Conservation (phyloP, 768 basidiomycete genomes). For the Kwoniella botswanensis region DNA sequence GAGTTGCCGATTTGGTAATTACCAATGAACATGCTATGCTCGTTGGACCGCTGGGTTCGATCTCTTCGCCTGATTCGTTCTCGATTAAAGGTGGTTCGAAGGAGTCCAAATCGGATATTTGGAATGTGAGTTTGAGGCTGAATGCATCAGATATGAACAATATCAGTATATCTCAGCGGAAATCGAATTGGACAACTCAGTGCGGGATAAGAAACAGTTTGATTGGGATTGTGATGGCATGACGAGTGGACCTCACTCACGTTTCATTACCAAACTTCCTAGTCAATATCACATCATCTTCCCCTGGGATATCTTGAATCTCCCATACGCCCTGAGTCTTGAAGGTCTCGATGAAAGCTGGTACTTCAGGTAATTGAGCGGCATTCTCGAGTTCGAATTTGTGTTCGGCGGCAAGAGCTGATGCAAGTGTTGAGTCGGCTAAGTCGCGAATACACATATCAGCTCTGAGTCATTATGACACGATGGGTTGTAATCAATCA, state of each 20-base stretch:
- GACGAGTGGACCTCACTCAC: conserved; percentile 61
- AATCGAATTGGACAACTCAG: too few relatives aligned
- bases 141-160: neutral
- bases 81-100: conserved; percentile 60
- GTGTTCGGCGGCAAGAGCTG: conserved; percentile 77
- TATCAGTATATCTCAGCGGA: too few relatives aligned
- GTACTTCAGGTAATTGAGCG: conserved; percentile 59
- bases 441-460: neutral
- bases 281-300: conserved; percentile 80
- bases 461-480: neutral
- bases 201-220: too few relatives aligned
- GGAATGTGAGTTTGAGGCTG: conserved; percentile 89
- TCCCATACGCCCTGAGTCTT: conserved; percentile 76
- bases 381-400: conserved; percentile 77
- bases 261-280: conserved; percentile 88
- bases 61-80: conserved; percentile 49
- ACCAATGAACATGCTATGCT: conserved; percentile 79
- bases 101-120: conserved; percentile 80
- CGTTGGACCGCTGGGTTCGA: conserved; percentile 58
- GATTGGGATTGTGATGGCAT: too few relatives aligned
- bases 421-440: conserved; percentile 66
- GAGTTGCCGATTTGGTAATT: conserved; percentile 70
- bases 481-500: too few relatives aligned
- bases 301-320: conserved; percentile 72
- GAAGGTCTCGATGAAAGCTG: conserved; percentile 81